phyloP scores from a whole-genome alignment of 1,139 yeast species.

The Kazachstania sp. region DNA sequence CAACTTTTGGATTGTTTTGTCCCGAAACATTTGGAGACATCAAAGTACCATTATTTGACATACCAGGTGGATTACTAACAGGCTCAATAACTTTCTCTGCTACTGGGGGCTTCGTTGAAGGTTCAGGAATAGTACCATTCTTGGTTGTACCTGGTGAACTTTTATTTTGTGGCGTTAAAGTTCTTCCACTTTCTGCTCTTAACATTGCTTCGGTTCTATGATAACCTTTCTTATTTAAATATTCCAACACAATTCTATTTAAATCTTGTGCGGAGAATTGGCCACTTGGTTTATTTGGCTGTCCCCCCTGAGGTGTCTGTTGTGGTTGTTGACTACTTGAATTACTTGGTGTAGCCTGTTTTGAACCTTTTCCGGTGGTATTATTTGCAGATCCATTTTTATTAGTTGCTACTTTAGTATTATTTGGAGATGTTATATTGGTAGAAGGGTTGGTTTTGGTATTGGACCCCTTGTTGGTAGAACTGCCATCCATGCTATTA shows the following conservation, averaged over 20 bases:
- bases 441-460: too few relatives aligned
- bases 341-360: neutral
- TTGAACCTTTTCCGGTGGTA: neutral
- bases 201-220: slow-evolving; percentile 91
- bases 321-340: neutral
- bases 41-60: neutral
- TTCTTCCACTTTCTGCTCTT: slow-evolving; percentile 75
- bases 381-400: neutral
- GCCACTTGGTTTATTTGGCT: slow-evolving; percentile 9
- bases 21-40: slow-evolving; percentile 23
- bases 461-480: too few relatives aligned
- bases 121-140: slow-evolving; percentile 24
- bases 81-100: slow-evolving; percentile 29
- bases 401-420: neutral
- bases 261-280: slow-evolving; percentile 65
- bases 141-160: slow-evolving; percentile 33
- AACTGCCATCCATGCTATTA: too few relatives aligned
- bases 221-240: slow-evolving; percentile 87
- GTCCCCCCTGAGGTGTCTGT: neutral
- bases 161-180: slow-evolving; percentile 45
- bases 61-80: slow-evolving; percentile 34
- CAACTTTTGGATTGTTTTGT: slow-evolving; percentile 12
- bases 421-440: neutral
- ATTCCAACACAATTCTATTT: slow-evolving; percentile 84
- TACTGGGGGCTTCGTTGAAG: slow-evolving; percentile 31